Base-by-base conservation (phyloP, 306 rosid species). In the Biancaea sappan region DNA sequence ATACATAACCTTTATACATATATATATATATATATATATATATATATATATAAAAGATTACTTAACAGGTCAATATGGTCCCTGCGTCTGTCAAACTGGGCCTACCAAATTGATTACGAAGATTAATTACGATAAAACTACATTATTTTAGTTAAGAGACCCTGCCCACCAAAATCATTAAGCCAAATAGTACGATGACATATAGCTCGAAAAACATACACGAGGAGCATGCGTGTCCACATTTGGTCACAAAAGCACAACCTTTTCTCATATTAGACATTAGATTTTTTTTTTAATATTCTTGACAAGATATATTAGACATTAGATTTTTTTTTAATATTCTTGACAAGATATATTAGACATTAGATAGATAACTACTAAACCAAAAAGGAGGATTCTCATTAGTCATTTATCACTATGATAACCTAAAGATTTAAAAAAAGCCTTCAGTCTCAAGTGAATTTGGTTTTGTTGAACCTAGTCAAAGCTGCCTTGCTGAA, bases 111-210 rank as follows among this genome's bases (percentile, higher is more conserved):
- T 40, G 74, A 72, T 58, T 67, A 74, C 51, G 77, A 69, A 52
- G 0, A 8, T 12, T 43, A 43, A 11, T 22, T 54, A 67, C 32
- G 4, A 21, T 66, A 5, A 16, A 13, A 8, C 22, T 16, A 28
- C 53, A 75, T n/a, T 71, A 40, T 16, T 62, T 58, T 64, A 61
- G 7, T 34, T 34, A 34, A 34, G 3, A n/a, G n/a, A n/a, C n/a
- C n/a, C n/a, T n/a, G n/a, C n/a, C n/a, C n/a, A n/a, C n/a, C n/a
- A n/a, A n/a, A n/a, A n/a, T n/a, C n/a, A n/a, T n/a, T 40, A 43
- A 66, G 75, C 80, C 88, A 79, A 83, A 62, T 57, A 77, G 79
- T 76, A 81, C 79, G 25, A 83, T 18, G 82, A 79, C 87, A 75
- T 80, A 21, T 43, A 14, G 26, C 18, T 31, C 65, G 19, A 69